phyloP scores from a whole-genome alignment of 179 eudicot species.

The Corrigiola litoralis region DNA sequence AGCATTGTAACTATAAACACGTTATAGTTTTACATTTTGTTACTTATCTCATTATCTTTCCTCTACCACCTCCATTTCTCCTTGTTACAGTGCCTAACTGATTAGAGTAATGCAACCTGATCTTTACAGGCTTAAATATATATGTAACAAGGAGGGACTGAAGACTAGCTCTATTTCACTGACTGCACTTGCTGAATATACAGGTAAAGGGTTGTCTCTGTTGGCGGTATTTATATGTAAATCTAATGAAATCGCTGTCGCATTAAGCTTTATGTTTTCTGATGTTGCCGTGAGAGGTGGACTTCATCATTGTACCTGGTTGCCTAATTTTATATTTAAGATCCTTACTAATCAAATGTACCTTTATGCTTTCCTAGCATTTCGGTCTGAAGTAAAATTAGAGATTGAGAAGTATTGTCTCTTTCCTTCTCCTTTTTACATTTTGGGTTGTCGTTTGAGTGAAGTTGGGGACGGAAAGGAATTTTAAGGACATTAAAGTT shows the following conservation, averaged over 20 bases:
- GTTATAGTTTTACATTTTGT: background rate
- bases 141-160: slow-evolving; percentile 83
- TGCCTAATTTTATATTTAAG: slow-evolving; percentile 4
- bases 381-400: background rate
- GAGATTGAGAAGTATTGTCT: background rate
- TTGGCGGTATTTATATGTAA: background rate
- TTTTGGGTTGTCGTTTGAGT: background rate
- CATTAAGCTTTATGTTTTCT: background rate
- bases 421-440: background rate
- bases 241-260: background rate
- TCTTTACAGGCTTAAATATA: slow-evolving; percentile 72
- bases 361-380: background rate
- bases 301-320: background rate
- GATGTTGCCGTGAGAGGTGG: slow-evolving; percentile 4
- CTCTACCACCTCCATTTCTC: background rate
- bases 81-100: slow-evolving; percentile 1
- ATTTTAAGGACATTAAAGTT: background rate
- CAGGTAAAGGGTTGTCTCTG: slow-evolving; percentile 49
- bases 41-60: background rate
- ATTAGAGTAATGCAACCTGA: background rate
- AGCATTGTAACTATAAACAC: background rate
- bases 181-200: slow-evolving; percentile 78
- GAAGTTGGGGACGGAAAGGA: background rate
- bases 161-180: slow-evolving; percentile 78
- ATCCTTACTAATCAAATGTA: background rate